Evolutionary conservation across 352 stramenopile genomes (phyloP), one percentile per base, ranked within the genome.

Genomic region (Salisapilia sapeloensis): DNA sequence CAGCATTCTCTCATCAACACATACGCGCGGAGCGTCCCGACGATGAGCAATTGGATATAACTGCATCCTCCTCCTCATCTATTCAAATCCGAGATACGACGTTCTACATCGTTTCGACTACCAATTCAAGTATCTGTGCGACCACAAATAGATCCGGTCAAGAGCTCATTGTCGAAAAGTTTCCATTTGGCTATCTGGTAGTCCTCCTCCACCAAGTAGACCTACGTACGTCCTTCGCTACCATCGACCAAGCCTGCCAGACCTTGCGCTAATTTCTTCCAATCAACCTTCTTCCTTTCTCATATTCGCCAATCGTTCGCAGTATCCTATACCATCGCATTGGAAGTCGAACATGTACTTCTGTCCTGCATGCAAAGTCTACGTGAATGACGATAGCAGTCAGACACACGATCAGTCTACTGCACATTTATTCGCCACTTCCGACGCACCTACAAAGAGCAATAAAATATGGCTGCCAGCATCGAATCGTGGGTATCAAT

Each of bases 381-480:
- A 79, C 44, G 48, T 76, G 33, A 48, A 58, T 25, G 63, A 76
- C 44, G 46, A 49, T 22, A 75, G 43, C 40, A 53, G 44, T 6
- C 25, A 28, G n/a, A 49, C 69, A 35, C 58, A 80, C 45, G 60
- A 75, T 50, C 43, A 64, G 49, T 58, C 50, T 2, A 75, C 53
- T 5, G 50, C 54, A 16, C 60, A 75, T 29, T 18, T 77, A 35
- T 44, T 79, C 21, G 56, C 63, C 4, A 52, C 45, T 23, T 57
- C 55, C 19, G 57, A 57, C 26, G 44, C 57, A 19, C 50, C 63
- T 9, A 54, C 63, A 0, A 42, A 71, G 24, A 45, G 46, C 13
- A 75, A 66, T 15, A 6, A 11, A 72, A 53, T 76, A 12, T 80
- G 64, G 64, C 49, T 80, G 24, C 60, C 64, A 2, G 60, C 75